phyloP scores from a whole-genome alignment of 176 grass and related monocot genomes.

The Oryza rufipogon region DNA sequence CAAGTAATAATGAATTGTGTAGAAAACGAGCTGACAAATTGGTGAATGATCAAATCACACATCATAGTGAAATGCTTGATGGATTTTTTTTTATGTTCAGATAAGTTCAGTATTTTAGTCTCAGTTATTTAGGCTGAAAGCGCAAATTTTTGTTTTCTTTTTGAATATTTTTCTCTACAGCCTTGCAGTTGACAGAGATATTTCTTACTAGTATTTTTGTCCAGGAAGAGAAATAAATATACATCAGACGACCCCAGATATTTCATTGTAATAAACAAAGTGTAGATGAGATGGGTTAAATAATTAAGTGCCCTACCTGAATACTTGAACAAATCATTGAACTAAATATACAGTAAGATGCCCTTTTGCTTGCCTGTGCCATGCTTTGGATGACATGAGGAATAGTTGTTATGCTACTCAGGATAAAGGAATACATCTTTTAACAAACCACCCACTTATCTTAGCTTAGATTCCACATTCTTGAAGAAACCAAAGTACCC shows the following conservation, averaged over 20 bases:
- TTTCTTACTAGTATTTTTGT: background rate
- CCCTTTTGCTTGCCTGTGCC: conserved; percentile 15
- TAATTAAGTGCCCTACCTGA: conserved; percentile 5
- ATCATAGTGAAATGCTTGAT: conserved; percentile 27
- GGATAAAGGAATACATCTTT: conserved; percentile 8
- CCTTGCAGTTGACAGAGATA: conserved; percentile 9
- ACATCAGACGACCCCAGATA: conserved; percentile 9
- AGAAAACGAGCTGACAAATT: background rate
- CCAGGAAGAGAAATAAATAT: background rate
- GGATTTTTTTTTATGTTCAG: background rate
- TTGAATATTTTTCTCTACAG: background rate
- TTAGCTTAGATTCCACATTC: conserved; percentile 22
- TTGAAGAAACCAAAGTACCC: conserved; percentile 29
- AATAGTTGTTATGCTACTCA: conserved; percentile 34
- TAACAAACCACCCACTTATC: conserved; percentile 35
- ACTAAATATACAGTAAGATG: conserved; percentile 13
- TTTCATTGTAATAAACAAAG: background rate
- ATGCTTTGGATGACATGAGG: conserved; percentile 41
- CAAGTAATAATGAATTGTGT: conserved; percentile 6
- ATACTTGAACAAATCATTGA: background rate
- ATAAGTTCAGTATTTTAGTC: background rate
- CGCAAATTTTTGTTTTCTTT: background rate
- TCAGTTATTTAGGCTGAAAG: background rate
- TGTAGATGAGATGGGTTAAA: conserved; percentile 10
- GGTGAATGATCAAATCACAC: conserved; percentile 19